Evolutionary conservation across 805 yeast species (phyloP), one percentile per base, ranked within the genome.

Genomic region (Metschnikowia gelsemii): DNA sequence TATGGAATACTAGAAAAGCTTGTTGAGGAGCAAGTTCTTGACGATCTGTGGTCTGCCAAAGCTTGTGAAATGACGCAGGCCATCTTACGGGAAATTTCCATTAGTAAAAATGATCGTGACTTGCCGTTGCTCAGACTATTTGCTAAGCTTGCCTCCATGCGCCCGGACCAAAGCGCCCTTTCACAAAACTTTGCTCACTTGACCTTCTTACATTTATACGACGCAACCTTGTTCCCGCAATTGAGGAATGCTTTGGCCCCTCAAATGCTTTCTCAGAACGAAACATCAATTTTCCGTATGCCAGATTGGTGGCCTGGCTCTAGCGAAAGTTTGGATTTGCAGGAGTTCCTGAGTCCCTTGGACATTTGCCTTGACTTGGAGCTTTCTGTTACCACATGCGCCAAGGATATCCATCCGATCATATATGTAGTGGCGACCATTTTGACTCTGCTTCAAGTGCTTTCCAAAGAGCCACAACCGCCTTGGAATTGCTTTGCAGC

Each of bases 241-340:
- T 36, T 48, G 27, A 20, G 29, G 22, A 20, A 33, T 11, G 23
- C 14, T 6, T 44, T 47, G 30, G 31, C 26, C 12, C n/a, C 29
- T 3, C n/a, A 17, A 3, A 8, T 27, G 4, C 24, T 32, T 4
- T 1, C 28, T 16, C 6, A 13, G 16, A 17, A 11, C 9, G 31
- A 32, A 8, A 20, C 8, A 23, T 19, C 19, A 8, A 3, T 21
- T 2, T 40, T 27, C 26, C n/a, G 4, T 8, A 33, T 42, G 3
- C 52, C 52, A 2, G 35, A 36, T 3, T 48, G 52, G 52, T 45
- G 49, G 52, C 49, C 49, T 1, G 19, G 27, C 11, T 3, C 4
- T 3, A 18, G 20, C 5, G 30, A 5, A 4, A 18, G 2, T 8
- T 11, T 3, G 6, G 6, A 23, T 16, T 12, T 13, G 8, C 21